Evolutionary conservation across 2,329 filamentous ascomycete genomes (phyloP), one percentile per base, ranked within the genome.

Genomic region (Phialophora verrucosa): DNA sequence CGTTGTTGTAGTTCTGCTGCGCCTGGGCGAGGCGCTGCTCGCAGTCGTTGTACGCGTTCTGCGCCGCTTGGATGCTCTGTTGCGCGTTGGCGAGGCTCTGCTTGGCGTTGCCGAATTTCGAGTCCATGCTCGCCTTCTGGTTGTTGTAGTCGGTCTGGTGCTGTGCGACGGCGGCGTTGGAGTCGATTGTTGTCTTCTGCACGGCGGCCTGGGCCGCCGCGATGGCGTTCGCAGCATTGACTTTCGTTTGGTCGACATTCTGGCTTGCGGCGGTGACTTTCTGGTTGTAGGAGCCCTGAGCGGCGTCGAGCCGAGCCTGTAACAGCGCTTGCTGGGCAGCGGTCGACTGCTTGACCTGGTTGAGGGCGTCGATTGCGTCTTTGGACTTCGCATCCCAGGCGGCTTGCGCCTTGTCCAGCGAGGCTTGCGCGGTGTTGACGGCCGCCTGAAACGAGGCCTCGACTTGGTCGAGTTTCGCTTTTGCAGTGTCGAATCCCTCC

Each of bases 401-500:
- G 4, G 12, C 23, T 23, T 53, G 50, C 23, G 50, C 50, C 50
- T 53, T 53, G 20, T 11, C 23, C 50, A 53, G 25, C n/a, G n/a
- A 25, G 50, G 50, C 50, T 53, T 23, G n/a, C 25, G 50, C 50
- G 25, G 7, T 29, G 4, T 7, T 29, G 17, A 53, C 17, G 12
- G 50, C 50, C n/a, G 50, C 50, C 12, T 53, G n/a, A 23, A 25
- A 53, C 12, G 50, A 53, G n/a, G 50, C 50, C 20, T 23, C n/a
- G 12, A 53, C 50, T 53, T 53, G 50, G 25, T 53, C 50, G 25
- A 53, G 50, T 23, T 53, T 53, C 20, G 50, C 50, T 53, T 53
- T 29, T 29, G 50, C 50, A 11, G 20, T 53, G 20, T 53, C 25
- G 50, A 53, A 53, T 12, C 50, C 50, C 25, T 53, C 50, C 5